Percentiles rank a stretch among this genome's conserved stretches.
These are phyloP conservation scores for Vararia minispora DNA, from an alignment of 768 basidiomycete species.

Conservation along the genomic window DNA sequence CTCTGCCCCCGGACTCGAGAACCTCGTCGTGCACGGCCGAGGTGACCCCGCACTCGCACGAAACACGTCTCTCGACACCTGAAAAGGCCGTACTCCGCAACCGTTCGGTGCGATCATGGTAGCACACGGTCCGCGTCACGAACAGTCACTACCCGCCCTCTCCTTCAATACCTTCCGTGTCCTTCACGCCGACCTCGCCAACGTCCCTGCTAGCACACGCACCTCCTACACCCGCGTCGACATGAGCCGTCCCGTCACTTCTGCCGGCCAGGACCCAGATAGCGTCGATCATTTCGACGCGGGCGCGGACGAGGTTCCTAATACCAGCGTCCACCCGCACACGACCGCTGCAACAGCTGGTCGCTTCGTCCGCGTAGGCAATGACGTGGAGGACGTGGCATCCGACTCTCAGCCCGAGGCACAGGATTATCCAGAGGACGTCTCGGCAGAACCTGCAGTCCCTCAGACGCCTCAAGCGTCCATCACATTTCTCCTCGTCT, in stretches of 20 bases:
- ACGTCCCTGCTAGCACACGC: slow-evolving; percentile 32
- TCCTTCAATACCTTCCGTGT: neutral
- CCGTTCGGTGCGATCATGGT: too few relatives aligned
- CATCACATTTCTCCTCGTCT: slow-evolving; percentile 63
- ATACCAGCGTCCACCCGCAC: slow-evolving; percentile 7
- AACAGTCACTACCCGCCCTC: slow-evolving; percentile 11
- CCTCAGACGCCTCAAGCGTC: slow-evolving; percentile 56
- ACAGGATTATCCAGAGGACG: slow-evolving; percentile 1
- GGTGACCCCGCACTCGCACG: too few relatives aligned
- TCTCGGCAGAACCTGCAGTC: slow-evolving; percentile 15
- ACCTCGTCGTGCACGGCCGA: too few relatives aligned
- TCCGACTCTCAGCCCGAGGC: neutral
- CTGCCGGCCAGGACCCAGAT: slow-evolving; percentile 11
- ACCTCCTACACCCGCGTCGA: slow-evolving; percentile 46
- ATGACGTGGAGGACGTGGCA: too few relatives aligned
- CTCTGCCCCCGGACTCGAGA: too few relatives aligned
- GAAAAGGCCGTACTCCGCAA: too few relatives aligned
- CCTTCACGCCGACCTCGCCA: slow-evolving; percentile 13
- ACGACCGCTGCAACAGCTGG: slow-evolving; percentile 1
- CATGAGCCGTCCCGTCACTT: slow-evolving; percentile 16
- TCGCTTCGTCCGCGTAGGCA: neutral
- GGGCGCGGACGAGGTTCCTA: neutral
- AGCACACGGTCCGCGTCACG: slow-evolving; percentile 1
- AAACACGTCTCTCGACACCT: too few relatives aligned
- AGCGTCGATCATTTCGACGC: too few relatives aligned